These are phyloP conservation scores for Dalechampia spathulata DNA, from an alignment of 441 rosid genomes.

Conservation along the genomic window DNA sequence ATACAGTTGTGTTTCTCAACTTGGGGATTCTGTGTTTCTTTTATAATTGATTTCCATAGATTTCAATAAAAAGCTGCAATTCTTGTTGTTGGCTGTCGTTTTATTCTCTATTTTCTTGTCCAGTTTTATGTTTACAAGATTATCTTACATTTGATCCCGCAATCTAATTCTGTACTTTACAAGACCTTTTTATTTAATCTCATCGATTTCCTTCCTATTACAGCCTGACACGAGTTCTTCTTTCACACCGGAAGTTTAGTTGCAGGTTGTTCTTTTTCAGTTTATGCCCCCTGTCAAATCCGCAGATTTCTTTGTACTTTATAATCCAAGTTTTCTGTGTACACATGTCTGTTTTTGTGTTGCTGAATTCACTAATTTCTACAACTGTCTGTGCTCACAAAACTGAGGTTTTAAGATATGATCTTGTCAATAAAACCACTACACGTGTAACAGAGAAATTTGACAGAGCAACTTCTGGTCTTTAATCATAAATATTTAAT, in stretches of 20 bases:
- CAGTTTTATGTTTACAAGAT: neutral
- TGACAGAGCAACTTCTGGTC: neutral
- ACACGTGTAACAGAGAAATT: neutral
- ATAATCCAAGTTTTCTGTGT: neutral
- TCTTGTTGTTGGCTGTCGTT: neutral
- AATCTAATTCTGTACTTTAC: neutral
- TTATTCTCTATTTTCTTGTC: neutral
- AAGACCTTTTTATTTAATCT: neutral
- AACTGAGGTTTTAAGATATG: neutral
- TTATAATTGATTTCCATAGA: neutral
- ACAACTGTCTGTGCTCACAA: constrained; percentile 2
- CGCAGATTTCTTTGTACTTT: too few species aligned
- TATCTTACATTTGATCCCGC: neutral
- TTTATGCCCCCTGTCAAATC: too few species aligned
- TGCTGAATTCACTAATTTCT: constrained; percentile 4
- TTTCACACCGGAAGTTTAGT: neutral
- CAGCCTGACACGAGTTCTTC: too few species aligned
- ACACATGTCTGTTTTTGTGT: neutral
- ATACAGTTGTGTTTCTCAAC: neutral
- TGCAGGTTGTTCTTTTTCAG: neutral
- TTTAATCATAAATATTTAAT: constrained; percentile 3
- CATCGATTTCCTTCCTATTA: neutral
- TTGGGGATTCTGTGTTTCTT: too few species aligned
- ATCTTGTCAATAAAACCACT: neutral
- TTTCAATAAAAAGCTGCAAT: neutral